Conservation (phyloP, 306 rosid species). For the Cajanus cajan region DNA sequence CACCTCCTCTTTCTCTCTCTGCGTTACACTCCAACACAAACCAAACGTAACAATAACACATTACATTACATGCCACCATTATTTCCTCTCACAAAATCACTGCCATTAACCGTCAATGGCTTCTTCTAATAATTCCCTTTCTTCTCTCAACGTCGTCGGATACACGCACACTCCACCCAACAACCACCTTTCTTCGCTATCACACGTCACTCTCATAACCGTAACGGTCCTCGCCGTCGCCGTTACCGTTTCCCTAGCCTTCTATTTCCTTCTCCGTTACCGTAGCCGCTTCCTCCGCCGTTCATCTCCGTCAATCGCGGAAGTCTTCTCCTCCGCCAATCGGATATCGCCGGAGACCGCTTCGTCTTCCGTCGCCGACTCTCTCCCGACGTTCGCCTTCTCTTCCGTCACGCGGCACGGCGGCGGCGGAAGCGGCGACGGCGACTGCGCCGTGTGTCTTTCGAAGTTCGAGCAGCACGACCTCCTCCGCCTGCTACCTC, state of each 20-base stretch:
- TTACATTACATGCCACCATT: slow-evolving; percentile 1
- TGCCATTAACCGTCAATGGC: neutral
- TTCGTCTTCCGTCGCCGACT: slow-evolving; percentile 15
- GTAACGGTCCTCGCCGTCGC: slow-evolving; percentile 46
- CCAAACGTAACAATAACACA: neutral
- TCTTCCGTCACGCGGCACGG: slow-evolving; percentile 53
- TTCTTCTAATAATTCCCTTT: slow-evolving; percentile 8
- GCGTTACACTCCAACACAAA: neutral
- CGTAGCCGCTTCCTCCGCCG: slow-evolving; percentile 39
- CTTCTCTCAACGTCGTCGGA: slow-evolving; percentile 15
- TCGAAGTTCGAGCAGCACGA: slow-evolving; percentile 66
- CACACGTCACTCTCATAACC: slow-evolving; percentile 33
- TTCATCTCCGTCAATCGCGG: slow-evolving; percentile 15
- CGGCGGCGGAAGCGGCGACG: neutral
- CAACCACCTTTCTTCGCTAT: slow-evolving; percentile 3
- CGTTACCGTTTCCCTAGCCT: slow-evolving; percentile 33
- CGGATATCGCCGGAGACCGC: slow-evolving; percentile 46
- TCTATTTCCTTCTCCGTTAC: slow-evolving; percentile 60
- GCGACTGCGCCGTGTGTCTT: slow-evolving; percentile 72
- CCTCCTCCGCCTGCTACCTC: slow-evolving; percentile 66
- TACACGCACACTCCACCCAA: neutral
- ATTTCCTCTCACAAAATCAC: neutral
- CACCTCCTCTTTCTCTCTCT: neutral
- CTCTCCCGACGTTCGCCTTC: slow-evolving; percentile 61
- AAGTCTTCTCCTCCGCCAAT: slow-evolving; percentile 14